Base-by-base conservation (phyloP, 768 basidiomycete genomes). In the Boletus edulis region DNA sequence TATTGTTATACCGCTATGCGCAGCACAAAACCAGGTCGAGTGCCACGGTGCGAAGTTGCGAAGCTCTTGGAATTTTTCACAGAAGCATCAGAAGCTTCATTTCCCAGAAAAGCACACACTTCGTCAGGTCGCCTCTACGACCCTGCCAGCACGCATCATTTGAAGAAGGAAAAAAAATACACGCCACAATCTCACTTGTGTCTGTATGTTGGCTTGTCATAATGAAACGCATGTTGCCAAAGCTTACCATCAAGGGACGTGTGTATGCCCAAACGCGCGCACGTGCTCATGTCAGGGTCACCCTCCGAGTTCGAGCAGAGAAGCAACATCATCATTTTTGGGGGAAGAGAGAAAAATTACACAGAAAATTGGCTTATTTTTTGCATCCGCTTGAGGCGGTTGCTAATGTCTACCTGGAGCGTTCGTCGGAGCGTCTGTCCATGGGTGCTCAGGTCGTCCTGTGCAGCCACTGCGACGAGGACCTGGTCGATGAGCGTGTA, bases 401-500 rank as follows among this genome's bases (percentile, higher is more conserved):
- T 83, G 46, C 78, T 78, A 51, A 91, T 73, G 54, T 87, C 83
- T 39, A 74, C 74, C 55, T 82, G 80, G 55, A 92, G 71, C 56
- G 80, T 78, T 32, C 75, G 68, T 45, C 84, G 75, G 31, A 77
- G 71, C 8, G 46, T 55, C 44, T 66, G 69, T 24, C 71, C 72
- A 41, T 75, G 76, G 13, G 78, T 54, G 20, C 82, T 79, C 48
- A 82, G 66, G 37, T 77, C 76, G 35, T 77, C 75, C 62, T 81
- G 78, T 9, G 78, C 72, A 55, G 80, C 78, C 11, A 86, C 82
- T 14, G 85, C 84, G 22, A 78, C 77, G 29, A 94, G 76, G 35
- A 94, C 86, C 70, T 91, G 87, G 70, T 94, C 92, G 58, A 94
- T 81, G 51, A 94, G 78, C 46, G 84, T 82, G 65, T 94, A 94